Evolutionary conservation across 2,329 filamentous ascomycete species (phyloP).

Genomic region (Tolypocladium amazonense): DNA sequence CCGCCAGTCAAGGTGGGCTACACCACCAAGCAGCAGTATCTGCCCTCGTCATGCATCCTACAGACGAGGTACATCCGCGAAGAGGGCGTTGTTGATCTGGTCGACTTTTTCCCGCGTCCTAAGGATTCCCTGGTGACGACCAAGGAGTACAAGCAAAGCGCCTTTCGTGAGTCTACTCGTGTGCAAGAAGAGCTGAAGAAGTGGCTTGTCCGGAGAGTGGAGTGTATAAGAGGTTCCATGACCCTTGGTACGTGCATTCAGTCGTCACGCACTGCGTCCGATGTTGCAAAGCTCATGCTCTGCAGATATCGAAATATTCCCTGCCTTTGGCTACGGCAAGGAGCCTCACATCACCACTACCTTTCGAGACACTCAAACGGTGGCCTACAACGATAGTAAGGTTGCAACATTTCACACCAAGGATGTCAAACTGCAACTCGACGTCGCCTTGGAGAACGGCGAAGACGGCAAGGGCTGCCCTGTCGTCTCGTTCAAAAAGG

Average conservation of each 20-base stretch:
- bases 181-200: conserved; percentile 55
- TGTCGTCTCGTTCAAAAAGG: conserved; percentile 42
- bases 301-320: conserved; percentile 58
- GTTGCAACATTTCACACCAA: conserved; percentile 52
- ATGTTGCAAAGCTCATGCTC: background rate
- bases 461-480: conserved; percentile 32
- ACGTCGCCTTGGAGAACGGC: conserved; percentile 54
- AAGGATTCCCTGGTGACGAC: conserved; percentile 44
- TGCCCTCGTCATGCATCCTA: conserved; percentile 64
- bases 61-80: conserved; percentile 72
- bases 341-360: conserved; percentile 51
- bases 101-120: conserved; percentile 68
- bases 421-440: conserved; percentile 51
- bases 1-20: conserved; percentile 38
- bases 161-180: conserved; percentile 40
- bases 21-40: conserved; percentile 69
- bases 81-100: conserved; percentile 60
- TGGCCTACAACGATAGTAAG: conserved; percentile 37
- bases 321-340: conserved; percentile 60
- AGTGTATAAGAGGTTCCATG: conserved; percentile 59
- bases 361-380: conserved; percentile 29
- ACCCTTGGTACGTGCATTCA: conserved; percentile 35
- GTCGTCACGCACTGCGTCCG: background rate
- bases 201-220: conserved; percentile 60
- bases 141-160: conserved; percentile 34